phyloP scores from a whole-genome alignment of 768 basidiomycete genomes.

The Mycena amicta region DNA sequence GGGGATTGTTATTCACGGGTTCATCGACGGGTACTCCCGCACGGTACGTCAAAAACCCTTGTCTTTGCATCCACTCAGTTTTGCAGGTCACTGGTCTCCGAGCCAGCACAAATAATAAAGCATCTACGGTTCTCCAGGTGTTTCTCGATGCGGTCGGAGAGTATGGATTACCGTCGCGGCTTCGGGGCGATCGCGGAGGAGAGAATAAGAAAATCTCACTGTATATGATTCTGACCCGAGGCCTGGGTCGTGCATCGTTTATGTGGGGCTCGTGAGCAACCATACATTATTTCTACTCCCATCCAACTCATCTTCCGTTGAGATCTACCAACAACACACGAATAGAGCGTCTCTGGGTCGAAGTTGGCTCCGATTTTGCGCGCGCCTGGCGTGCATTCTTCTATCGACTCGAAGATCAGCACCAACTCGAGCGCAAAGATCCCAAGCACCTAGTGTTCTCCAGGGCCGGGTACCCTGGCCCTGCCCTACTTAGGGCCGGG shows the following conservation, averaged over 20 bases:
- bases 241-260: slow-evolving; percentile 22
- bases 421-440: slow-evolving; percentile 30
- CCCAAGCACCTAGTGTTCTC: slow-evolving; percentile 34
- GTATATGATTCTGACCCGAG: slow-evolving; percentile 30
- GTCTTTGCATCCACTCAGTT: too few relatives aligned
- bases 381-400: slow-evolving; percentile 43
- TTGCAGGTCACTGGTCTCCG: slow-evolving; percentile 14
- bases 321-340: slow-evolving; percentile 37
- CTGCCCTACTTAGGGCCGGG: too few relatives aligned
- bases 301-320: neutral
- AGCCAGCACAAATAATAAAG: slow-evolving; percentile 16
- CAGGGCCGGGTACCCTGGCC: too few relatives aligned
- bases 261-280: slow-evolving; percentile 13
- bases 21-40: slow-evolving; percentile 32
- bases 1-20: slow-evolving; percentile 31
- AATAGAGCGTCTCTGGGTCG: slow-evolving; percentile 46
- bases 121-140: slow-evolving; percentile 7
- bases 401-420: slow-evolving; percentile 29
- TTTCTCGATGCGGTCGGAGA: slow-evolving; percentile 1
- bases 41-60: slow-evolving; percentile 4
- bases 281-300: neutral
- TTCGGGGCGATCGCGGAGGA: slow-evolving; percentile 28
- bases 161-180: slow-evolving; percentile 21
- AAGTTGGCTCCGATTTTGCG: slow-evolving; percentile 38
- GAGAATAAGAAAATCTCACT: slow-evolving; percentile 30